phyloP scores from a whole-genome alignment of 306 rosid genomes.

The Corylus avellana region DNA sequence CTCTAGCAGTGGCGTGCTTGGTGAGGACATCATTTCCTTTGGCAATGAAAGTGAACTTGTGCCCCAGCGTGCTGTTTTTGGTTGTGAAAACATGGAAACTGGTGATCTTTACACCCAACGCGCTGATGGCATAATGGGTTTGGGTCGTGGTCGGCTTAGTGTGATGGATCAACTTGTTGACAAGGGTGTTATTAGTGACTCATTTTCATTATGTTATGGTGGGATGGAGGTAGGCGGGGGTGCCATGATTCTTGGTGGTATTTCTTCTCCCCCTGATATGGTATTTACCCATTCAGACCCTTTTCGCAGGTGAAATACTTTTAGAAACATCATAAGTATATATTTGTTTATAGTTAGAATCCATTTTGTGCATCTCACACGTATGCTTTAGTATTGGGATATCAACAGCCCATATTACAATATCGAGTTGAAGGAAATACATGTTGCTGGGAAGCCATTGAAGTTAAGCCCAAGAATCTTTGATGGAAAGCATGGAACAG shows the following conservation, averaged over 20 bases:
- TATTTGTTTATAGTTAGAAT: slow-evolving; percentile 48
- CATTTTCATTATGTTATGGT: slow-evolving; percentile 96
- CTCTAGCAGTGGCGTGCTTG: slow-evolving; percentile 83
- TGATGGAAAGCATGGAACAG: slow-evolving; percentile 81
- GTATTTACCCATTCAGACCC: slow-evolving; percentile 71
- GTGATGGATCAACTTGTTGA: slow-evolving; percentile 89
- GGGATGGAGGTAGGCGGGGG: slow-evolving; percentile 99
- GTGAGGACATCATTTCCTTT: slow-evolving; percentile 79
- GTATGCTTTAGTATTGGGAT: slow-evolving; percentile 98
- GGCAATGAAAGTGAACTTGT: slow-evolving; percentile 76
- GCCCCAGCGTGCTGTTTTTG: slow-evolving; percentile 84
- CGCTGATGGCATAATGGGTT: slow-evolving; percentile 98
- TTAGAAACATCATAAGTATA: neutral
- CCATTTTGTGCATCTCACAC: slow-evolving; percentile 80
- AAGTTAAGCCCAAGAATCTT: slow-evolving; percentile 62
- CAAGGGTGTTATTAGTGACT: slow-evolving; percentile 72
- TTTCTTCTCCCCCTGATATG: slow-evolving; percentile 80
- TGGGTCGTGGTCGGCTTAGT: slow-evolving; percentile 89
- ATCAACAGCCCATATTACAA: slow-evolving; percentile 99
- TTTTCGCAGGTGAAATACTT: slow-evolving; percentile 54
- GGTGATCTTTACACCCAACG: slow-evolving; percentile 85
- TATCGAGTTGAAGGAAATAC: slow-evolving; percentile 83
- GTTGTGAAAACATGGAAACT: slow-evolving; percentile 84
- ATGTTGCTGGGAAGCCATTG: slow-evolving; percentile 84
- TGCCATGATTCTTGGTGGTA: slow-evolving; percentile 92